Evolutionary conservation across 345 rosid species (phyloP), one percentile per base, ranked within the genome.

Genomic region (Syzygium jambos): DNA sequence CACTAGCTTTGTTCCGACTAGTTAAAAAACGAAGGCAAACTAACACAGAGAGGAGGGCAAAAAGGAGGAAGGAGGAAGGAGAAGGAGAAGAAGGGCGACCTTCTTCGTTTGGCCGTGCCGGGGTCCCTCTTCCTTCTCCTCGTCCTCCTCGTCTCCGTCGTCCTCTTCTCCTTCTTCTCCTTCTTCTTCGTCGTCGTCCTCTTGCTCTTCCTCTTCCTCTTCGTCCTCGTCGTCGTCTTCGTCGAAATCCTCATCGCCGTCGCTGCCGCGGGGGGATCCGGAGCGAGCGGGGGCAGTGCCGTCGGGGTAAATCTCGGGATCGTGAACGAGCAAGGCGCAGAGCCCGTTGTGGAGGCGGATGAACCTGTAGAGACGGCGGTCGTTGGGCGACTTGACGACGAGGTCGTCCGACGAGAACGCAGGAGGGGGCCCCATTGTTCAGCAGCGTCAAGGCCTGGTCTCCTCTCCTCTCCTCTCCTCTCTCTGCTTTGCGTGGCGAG

Each of bases 381-480:
- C 99, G 87, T 95, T 93, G 4, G 98, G 99, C 21, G 99, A 94
- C 89, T 95, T 98, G 25, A 98, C 88, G n/a, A 98, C 98, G 25
- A 92, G 83, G 53, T 89, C 91, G 89, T 94, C 97, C 57, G 84
- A 84, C 38, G 86, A 61, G 65, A 84, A 84, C 38, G 82, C 82
- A 73, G 82, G 82, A 73, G 49, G 82, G 49, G 21, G 14, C 7
- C 27, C 82, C 82, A 73, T 73, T 6, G 46, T 43, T 43, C 46
- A 43, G 46, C 46, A 43, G 46, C 46, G 46, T 43, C 46, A 43
- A 43, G 46, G 46, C 46, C 46, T 43, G 46, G 7, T 43, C n/a
- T 22, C 2, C 22, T 25, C 21, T 3, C 10, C 7, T 1, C 22
- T 19, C 57, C 23, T 11, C n/a, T 5, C 12, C 16, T 10, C 3